phyloP scores from a whole-genome alignment of 208 protist genomes.

The Crithidia expoeki region DNA sequence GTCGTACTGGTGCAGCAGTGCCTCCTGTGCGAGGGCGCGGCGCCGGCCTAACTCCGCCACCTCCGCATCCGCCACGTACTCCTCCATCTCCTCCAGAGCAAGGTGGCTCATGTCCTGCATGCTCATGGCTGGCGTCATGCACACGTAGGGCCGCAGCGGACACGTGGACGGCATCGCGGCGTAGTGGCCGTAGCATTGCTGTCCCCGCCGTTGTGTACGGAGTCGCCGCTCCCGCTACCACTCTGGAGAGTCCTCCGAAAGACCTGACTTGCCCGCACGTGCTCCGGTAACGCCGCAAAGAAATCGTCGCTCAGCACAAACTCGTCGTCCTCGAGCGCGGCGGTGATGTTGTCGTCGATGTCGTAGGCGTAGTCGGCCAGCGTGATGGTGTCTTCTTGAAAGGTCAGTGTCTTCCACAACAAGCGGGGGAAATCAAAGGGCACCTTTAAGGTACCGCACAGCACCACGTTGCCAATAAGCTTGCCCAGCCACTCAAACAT shows the following conservation, averaged over 20 bases:
- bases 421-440: constrained; percentile 73
- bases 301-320: constrained; percentile 81
- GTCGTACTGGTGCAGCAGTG: constrained; percentile 87
- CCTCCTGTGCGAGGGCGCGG: constrained; percentile 52
- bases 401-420: constrained; percentile 89
- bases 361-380: constrained; percentile 86
- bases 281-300: constrained; percentile 52
- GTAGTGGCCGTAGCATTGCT: background rate
- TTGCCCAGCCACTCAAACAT: constrained; percentile 81
- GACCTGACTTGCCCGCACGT: constrained; percentile 22
- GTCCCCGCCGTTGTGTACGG: background rate
- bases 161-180: constrained; percentile 17
- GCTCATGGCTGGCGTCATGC: constrained; percentile 56
- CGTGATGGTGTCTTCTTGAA: constrained; percentile 51
- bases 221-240: background rate
- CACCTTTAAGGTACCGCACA: constrained; percentile 83
- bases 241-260: constrained; percentile 18
- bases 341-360: constrained; percentile 79
- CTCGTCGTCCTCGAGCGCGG: constrained; percentile 70
- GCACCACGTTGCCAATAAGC: constrained; percentile 82
- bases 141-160: constrained; percentile 34
- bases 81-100: constrained; percentile 36
- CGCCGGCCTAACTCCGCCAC: constrained; percentile 43
- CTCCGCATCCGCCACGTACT: constrained; percentile 24
- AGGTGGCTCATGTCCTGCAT: constrained; percentile 33